phyloP scores from a whole-genome alignment of 2,329 filamentous ascomycete species.

The Chaetomiaceae sp. region DNA sequence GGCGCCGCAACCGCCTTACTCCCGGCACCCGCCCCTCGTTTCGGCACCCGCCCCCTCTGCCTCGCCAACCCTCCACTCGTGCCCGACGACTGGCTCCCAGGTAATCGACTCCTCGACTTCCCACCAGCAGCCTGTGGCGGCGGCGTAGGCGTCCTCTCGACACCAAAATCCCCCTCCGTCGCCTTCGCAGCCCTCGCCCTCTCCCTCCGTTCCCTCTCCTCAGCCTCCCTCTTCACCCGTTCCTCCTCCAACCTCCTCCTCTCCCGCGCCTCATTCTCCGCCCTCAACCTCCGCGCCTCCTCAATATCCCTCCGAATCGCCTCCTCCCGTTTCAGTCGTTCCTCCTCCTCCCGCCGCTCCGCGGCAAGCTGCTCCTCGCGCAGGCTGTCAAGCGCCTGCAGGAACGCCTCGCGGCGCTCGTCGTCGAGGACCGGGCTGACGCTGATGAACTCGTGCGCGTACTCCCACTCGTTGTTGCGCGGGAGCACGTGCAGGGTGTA shows the following conservation, averaged over 20 bases:
- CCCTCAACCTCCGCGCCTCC: constrained; percentile 50
- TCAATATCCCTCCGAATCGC: constrained; percentile 53
- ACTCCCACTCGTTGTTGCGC: constrained; percentile 93
- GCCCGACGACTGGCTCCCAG: not conserved
- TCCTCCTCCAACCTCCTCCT: constrained; percentile 51
- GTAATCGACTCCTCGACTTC: not conserved
- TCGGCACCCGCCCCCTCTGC: not conserved
- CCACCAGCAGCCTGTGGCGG: not conserved
- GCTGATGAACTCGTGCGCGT: constrained; percentile 84
- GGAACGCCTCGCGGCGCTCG: constrained; percentile 81
- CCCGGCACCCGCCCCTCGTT: constrained; percentile 3
- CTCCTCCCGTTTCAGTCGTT: constrained; percentile 52
- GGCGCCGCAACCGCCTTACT: constrained; percentile 29
- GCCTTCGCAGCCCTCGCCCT: constrained; percentile 46
- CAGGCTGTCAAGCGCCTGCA: constrained; percentile 77
- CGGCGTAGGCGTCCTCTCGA: constrained; percentile 2
- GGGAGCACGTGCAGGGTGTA: constrained; percentile 95
- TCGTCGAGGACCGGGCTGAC: constrained; percentile 86
- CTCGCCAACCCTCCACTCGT: not conserved
- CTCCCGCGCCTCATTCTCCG: constrained; percentile 57
- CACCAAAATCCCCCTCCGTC: constrained; percentile 35
- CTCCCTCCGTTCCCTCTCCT: constrained; percentile 47
- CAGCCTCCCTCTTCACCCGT: constrained; percentile 31
- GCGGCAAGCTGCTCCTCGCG: constrained; percentile 77
- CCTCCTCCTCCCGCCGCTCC: constrained; percentile 61